Evolutionary conservation across 441 rosid genomes (phyloP).

Genomic region (Geranium incanum): DNA sequence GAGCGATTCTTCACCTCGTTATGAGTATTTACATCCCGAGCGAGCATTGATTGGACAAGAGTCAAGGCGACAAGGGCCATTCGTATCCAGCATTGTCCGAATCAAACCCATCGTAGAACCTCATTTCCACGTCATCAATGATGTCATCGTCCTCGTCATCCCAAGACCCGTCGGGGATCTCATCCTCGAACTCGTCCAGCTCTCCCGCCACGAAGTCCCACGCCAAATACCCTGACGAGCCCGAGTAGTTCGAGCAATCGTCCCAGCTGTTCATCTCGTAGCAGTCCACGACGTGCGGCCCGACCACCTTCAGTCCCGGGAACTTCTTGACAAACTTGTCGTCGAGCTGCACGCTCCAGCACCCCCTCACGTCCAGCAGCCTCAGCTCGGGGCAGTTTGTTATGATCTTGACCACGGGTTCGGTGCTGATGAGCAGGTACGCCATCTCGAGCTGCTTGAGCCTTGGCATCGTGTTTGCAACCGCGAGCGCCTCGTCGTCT

Average conservation of each 20-base stretch:
- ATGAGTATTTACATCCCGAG: background rate
- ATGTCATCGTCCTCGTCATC: constrained; percentile 23
- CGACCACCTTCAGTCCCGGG: constrained; percentile 23
- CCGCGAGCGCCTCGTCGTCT: constrained; percentile 23
- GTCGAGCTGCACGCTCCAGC: constrained; percentile 25
- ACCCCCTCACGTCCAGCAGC: constrained; percentile 23
- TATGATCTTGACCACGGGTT: constrained; percentile 22
- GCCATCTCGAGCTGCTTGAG: constrained; percentile 29
- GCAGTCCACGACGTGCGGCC: constrained; percentile 22
- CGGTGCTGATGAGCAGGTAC: constrained; percentile 23
- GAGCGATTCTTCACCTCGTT: background rate
- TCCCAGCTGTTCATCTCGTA: constrained; percentile 26
- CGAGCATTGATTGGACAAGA: background rate
- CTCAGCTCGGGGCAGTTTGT: constrained; percentile 20
- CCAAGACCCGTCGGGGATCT: constrained; percentile 20
- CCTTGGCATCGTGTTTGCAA: constrained; percentile 25
- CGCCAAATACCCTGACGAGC: constrained; percentile 25
- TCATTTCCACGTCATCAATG: constrained; percentile 27
- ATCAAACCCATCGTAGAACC: constrained; percentile 25
- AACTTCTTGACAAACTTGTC: constrained; percentile 18
- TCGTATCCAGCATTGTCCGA: constrained; percentile 18
- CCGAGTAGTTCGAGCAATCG: constrained; percentile 25
- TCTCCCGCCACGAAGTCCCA: constrained; percentile 25
- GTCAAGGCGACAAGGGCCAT: constrained; percentile 28
- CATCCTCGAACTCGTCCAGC: constrained; percentile 20